Percentiles rank a stretch among this genome's conserved stretches.
Conservation (phyloP, 2,329 filamentous ascomycete genomes). For the Blumeriella jaapii region DNA sequence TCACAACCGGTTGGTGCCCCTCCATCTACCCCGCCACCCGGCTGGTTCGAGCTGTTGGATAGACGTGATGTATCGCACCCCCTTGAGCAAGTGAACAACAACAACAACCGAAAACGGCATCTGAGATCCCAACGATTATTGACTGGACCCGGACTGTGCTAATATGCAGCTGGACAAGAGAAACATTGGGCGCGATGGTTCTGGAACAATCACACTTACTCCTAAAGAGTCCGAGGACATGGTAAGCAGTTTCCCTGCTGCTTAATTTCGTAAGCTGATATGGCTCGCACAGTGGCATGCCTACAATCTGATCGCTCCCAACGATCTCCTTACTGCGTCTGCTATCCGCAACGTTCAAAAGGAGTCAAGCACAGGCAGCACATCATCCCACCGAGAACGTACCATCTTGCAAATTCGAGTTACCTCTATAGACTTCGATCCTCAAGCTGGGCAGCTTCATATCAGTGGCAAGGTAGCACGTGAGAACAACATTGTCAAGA, state of each 20-base stretch:
- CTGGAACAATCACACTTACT: constrained; percentile 52
- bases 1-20: too few relatives aligned
- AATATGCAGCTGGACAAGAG: constrained; percentile 57
- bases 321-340: constrained; percentile 52
- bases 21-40: constrained; percentile 3
- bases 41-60: too few relatives aligned
- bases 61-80: too few relatives aligned
- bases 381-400: constrained; percentile 51
- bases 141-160: too few relatives aligned
- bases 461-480: constrained; percentile 53
- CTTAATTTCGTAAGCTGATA: not conserved
- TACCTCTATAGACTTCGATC: constrained; percentile 56
- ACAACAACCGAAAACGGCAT: too few relatives aligned
- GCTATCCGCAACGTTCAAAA: constrained; percentile 54
- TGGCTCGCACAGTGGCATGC: constrained; percentile 49
- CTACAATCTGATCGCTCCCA: constrained; percentile 59
- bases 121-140: too few relatives aligned
- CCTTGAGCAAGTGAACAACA: too few relatives aligned
- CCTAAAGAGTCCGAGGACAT: constrained; percentile 69
- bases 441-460: constrained; percentile 55
- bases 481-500: constrained; percentile 55
- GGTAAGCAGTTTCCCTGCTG: constrained; percentile 32
- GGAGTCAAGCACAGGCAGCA: constrained; percentile 48
- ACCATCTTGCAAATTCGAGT: constrained; percentile 54
- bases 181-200: constrained; percentile 54